Evolutionary conservation across 495 filamentous ascomycete species (phyloP), one percentile per base, ranked within the genome.

Genomic region (Jackrogersella multiformis): DNA sequence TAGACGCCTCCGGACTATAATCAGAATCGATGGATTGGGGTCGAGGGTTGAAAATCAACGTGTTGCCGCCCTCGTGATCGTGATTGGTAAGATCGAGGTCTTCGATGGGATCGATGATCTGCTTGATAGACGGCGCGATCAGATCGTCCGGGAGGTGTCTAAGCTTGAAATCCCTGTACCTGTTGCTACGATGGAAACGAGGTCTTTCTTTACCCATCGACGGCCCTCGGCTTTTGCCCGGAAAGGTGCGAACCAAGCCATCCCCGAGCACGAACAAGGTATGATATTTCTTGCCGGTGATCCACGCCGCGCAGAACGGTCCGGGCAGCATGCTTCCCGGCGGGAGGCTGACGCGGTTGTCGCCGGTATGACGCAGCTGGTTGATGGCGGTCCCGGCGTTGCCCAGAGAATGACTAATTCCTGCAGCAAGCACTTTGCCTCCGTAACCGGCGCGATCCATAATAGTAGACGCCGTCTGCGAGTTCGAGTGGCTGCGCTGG

Each of bases 401-500:
- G 36, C 91, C 90, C 65, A 95, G 84, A 18, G 92, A 95, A 76
- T 92, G 89, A 68, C 89, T 92, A 32, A 96, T 86, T 12, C 92
- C 90, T 13, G 90, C 90, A 42, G 91, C 92, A 42, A 97, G 87
- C 6, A 88, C 90, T 66, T 92, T 93, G 6, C 90, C 89, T 51
- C 92, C 87, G 81, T 91, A 74, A 75, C 87, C 68, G 77, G 89
- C 87, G 68, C 85, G 86, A 10, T 92, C 89, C 34, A 90, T 87
- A 58, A 92, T 87, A 34, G 84, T 84, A 15, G 87, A 80, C 32
- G 84, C 80, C 41, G 77, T 39, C 64, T 77, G 68, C 55, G 76
- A 70, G 62, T 81, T 80, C 56, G 73, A 72, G 70, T 76, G 81
- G 72, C 76, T 84, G 49, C 83, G 79, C 21, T 80, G 83, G 13